phyloP scores from a whole-genome alignment of 441 rosid genomes.

The Biscutella laevigata region DNA sequence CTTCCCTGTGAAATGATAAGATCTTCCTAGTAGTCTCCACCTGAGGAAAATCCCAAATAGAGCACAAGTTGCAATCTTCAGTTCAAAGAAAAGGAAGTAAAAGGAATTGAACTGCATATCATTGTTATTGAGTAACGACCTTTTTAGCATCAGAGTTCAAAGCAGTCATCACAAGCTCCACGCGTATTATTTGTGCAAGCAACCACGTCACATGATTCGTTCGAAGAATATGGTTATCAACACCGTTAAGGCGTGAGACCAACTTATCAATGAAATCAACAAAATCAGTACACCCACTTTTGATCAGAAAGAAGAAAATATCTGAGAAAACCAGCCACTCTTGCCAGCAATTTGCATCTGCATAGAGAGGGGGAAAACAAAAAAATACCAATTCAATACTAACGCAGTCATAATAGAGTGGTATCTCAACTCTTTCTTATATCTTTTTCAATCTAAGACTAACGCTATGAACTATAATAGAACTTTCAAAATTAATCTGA shows the following conservation, averaged over 20 bases:
- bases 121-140: conserved; percentile 36
- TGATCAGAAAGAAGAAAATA: conserved; percentile 71
- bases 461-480: background rate
- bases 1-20: conserved; percentile 91
- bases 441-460: background rate
- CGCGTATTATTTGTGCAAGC: conserved; percentile 78
- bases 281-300: conserved; percentile 92
- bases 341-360: conserved; percentile 97
- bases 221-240: conserved; percentile 73
- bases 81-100: too few species aligned
- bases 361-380: conserved; percentile 1
- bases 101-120: background rate
- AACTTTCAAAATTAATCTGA: conserved; percentile 3
- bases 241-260: conserved; percentile 59
- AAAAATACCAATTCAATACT: background rate
- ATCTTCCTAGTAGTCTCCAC: conserved; percentile 87
- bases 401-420: background rate
- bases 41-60: conserved; percentile 38
- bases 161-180: conserved; percentile 75
- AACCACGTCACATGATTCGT: conserved; percentile 99
- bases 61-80: too few species aligned
- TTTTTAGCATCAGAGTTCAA: conserved; percentile 71
- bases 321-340: conserved; percentile 98
- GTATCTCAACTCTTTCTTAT: conserved; percentile 5
- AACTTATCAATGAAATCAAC: conserved; percentile 92